A percentile compares a stretch with the other conserved stretches of the same genome.
Evolutionary conservation across 2,329 filamentous ascomycete genomes (phyloP).

Genomic region (Tolypocladium pustulatum): DNA sequence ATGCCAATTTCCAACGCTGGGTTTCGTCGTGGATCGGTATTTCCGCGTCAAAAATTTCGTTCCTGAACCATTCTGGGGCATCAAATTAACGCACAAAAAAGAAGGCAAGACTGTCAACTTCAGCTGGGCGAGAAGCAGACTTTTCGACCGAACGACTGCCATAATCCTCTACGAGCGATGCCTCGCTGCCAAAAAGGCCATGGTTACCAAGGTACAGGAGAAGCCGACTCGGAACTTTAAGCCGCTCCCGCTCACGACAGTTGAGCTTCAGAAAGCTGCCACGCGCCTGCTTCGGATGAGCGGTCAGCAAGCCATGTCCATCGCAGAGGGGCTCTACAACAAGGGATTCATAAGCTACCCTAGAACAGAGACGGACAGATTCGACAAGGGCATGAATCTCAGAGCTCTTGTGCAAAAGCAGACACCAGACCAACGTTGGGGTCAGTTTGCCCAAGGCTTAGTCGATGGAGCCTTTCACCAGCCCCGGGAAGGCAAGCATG

Average conservation of each 20-base stretch:
- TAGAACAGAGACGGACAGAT: slow-evolving; percentile 92
- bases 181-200: slow-evolving; percentile 62
- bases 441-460: slow-evolving; percentile 65
- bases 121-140: slow-evolving; percentile 66
- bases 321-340: slow-evolving; percentile 81
- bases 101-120: slow-evolving; percentile 75
- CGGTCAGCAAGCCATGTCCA: slow-evolving; percentile 79
- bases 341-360: slow-evolving; percentile 97
- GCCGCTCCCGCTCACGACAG: slow-evolving; percentile 84
- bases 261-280: slow-evolving; percentile 93
- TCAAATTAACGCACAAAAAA: slow-evolving; percentile 71
- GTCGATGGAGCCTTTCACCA: slow-evolving; percentile 67
- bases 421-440: slow-evolving; percentile 66
- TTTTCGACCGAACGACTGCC: slow-evolving; percentile 80
- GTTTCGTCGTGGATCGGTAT: slow-evolving; percentile 94
- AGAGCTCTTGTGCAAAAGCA: slow-evolving; percentile 75
- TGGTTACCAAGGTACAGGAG: slow-evolving; percentile 75
- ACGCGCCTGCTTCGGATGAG: slow-evolving; percentile 83
- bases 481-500: slow-evolving; percentile 74
- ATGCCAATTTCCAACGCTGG: slow-evolving; percentile 93
- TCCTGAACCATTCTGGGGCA: slow-evolving; percentile 85
- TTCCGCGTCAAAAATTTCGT: slow-evolving; percentile 90
- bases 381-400: slow-evolving; percentile 82
- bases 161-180: slow-evolving; percentile 80
- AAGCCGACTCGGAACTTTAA: slow-evolving; percentile 93